Conservation (phyloP, 108 stramenopile species). For the Aurantiochytrium sp. region DNA sequence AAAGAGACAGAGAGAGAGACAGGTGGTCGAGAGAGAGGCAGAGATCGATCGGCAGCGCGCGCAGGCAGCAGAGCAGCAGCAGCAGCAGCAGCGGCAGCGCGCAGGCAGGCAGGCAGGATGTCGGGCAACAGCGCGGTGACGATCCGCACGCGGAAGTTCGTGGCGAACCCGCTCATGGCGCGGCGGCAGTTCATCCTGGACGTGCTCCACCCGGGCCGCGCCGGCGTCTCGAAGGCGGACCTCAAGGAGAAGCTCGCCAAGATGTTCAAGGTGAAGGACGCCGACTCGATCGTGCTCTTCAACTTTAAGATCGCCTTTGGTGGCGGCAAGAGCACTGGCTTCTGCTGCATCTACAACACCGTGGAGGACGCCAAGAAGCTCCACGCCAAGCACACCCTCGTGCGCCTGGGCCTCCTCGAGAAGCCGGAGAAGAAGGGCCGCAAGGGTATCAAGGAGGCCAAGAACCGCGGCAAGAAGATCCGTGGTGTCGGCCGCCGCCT, state of each 20-base stretch:
- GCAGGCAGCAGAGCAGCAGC: background rate
- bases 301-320: slow-evolving; percentile 95
- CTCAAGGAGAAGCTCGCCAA: slow-evolving; percentile 82
- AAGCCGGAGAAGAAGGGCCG: slow-evolving; percentile 79
- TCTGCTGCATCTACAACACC: slow-evolving; percentile 94
- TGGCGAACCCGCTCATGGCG: slow-evolving; percentile 90
- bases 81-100: background rate
- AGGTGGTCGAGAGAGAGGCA: no score
- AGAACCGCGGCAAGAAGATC: slow-evolving; percentile 96
- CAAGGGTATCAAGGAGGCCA: slow-evolving; percentile 97
- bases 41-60: background rate
- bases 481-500: slow-evolving; percentile 94
- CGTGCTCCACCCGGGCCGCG: slow-evolving; percentile 90
- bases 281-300: slow-evolving; percentile 77
- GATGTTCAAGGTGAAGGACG: slow-evolving; percentile 86
- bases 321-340: slow-evolving; percentile 94
- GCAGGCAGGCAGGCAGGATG: background rate
- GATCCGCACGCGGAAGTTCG: slow-evolving; percentile 97
- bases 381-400: slow-evolving; percentile 90
- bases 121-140: slow-evolving; percentile 67
- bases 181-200: slow-evolving; percentile 92
- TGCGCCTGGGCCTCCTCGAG: slow-evolving; percentile 74
- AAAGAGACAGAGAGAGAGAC: no score
- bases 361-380: slow-evolving; percentile 88
- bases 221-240: slow-evolving; percentile 86